These are phyloP conservation scores for Psilocybe azurescens DNA, from an alignment of 768 basidiomycete genomes.

Conservation along the genomic window DNA sequence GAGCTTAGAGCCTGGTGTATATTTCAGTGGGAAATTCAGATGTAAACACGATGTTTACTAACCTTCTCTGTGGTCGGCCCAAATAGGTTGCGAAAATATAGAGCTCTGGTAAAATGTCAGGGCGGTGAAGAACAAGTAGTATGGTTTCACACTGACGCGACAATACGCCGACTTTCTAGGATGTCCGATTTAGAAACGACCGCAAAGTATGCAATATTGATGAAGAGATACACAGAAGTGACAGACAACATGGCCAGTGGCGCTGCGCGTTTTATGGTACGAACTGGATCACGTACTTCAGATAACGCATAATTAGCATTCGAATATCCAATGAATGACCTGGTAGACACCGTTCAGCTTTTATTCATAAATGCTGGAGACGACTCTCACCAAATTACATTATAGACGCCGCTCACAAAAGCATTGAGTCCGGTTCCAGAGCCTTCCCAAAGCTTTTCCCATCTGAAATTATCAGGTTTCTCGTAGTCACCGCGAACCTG, in stretches of 20 bases:
- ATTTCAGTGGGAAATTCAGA: neutral
- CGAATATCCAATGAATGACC: conserved; percentile 76
- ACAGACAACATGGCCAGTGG: conserved; percentile 68
- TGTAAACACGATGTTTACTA: conserved; percentile 10
- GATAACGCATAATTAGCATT: conserved; percentile 79
- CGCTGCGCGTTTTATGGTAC: conserved; percentile 73
- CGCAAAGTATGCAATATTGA: conserved; percentile 77
- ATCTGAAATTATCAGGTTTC: conserved; percentile 60
- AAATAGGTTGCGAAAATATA: conserved; percentile 79
- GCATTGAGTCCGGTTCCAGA: conserved; percentile 59
- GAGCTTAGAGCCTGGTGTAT: conserved; percentile 55
- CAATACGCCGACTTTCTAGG: conserved; percentile 62
- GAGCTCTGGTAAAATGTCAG: conserved; percentile 44
- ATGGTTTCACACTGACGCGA: conserved; percentile 54
- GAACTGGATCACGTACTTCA: conserved; percentile 71
- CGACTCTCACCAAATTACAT: conserved; percentile 63
- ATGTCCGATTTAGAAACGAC: conserved; percentile 77
- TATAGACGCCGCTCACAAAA: conserved; percentile 68
- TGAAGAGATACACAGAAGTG: conserved; percentile 62
- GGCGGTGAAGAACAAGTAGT: neutral
- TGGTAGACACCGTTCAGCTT: conserved; percentile 25
- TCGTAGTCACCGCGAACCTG: conserved; percentile 54
- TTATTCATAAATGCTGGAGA: neutral
- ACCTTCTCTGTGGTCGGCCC: conserved; percentile 67
- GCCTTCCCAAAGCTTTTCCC: conserved; percentile 70